Base-by-base conservation (phyloP, 73 alveolate species). In the Paraurostyla sp. region DNA sequence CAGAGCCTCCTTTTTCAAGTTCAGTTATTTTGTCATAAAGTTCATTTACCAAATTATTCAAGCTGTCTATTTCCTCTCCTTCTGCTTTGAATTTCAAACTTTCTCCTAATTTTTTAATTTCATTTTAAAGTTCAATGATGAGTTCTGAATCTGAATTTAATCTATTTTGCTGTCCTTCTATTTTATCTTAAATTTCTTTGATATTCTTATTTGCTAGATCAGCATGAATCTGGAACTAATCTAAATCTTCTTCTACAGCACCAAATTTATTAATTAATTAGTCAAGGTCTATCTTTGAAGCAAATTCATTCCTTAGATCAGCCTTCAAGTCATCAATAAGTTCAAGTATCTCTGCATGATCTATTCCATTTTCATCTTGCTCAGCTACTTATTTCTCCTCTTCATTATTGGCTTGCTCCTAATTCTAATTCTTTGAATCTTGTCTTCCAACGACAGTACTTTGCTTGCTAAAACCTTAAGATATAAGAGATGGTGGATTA, bases 21-120 rank as follows among this genome's bases (percentile, higher is more conserved):
- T 73, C 86, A 45, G 1, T 0, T 18, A 73, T 0, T 25, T 56
- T 40, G 4, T 73, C 86, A 36, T 73, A 73, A 0, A 73, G 49
- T 13, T 73, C 86, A 48, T 73, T 43, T 7, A 73, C 32, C 27
- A 48, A 27, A 30, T 73, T 73, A 46, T 43, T 40, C 0, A 73
- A 16, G 33, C 56, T 73, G 32, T 73, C 68, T 23, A 43, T 40
- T 20, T 73, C 86, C 20, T 73, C 86, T 9, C 9, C 7, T 4
- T 48, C 71, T 3, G 86, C 86, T 73, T 73, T 73, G 32, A 25
- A 45, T 45, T 73, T 73, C 50, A 49, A 11, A 23, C 71, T 40
- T 36, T 73, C 86, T 32, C 46, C n/a, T 13, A 73, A 0, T 25
- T 73, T 73, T 20, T 23, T 6, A 23, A 73, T 20, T 43, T 48